Conservation (phyloP, 495 filamentous ascomycete species). For the Aspergillus ostianus region DNA sequence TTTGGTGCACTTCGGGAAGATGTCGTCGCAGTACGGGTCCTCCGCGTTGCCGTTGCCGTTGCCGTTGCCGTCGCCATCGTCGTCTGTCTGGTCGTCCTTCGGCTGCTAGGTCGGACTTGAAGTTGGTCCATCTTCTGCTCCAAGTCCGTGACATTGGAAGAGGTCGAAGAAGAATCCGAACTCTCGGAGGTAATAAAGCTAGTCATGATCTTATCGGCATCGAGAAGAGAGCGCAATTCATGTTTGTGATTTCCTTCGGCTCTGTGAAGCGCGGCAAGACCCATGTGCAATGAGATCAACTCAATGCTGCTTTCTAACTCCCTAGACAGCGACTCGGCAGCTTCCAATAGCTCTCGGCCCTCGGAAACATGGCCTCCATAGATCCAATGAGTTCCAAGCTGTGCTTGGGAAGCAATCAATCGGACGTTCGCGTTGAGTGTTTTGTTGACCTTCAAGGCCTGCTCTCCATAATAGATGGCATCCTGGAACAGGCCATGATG, state of each 20-base stretch:
- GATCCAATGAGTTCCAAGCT: slow-evolving; percentile 63
- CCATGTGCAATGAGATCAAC: slow-evolving; percentile 44
- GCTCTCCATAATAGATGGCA: slow-evolving; percentile 83
- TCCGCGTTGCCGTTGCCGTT: slow-evolving; percentile 24
- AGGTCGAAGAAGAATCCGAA: slow-evolving; percentile 13
- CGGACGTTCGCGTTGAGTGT: slow-evolving; percentile 62
- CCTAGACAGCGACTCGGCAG: slow-evolving; percentile 43
- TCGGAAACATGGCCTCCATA: slow-evolving; percentile 60
- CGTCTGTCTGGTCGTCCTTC: slow-evolving; percentile 22
- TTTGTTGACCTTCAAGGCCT: slow-evolving; percentile 75
- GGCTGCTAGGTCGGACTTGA: slow-evolving; percentile 30
- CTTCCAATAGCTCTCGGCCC: slow-evolving; percentile 57
- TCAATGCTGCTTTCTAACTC: slow-evolving; percentile 45
- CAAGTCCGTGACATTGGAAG: slow-evolving; percentile 24
- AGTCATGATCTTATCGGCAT: slow-evolving; percentile 43
- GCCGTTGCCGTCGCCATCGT: slow-evolving; percentile 6
- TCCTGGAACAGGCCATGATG: slow-evolving; percentile 86
- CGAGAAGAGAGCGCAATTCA: slow-evolving; percentile 43
- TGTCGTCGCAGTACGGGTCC: slow-evolving; percentile 37
- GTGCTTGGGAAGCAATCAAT: slow-evolving; percentile 48
- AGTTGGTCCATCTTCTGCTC: slow-evolving; percentile 44
- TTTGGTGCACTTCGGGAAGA: slow-evolving; percentile 30
- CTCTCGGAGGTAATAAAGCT: slow-evolving; percentile 25
- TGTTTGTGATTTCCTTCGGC: slow-evolving; percentile 45
- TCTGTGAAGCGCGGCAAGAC: slow-evolving; percentile 41